Evolutionary conservation across 495 filamentous ascomycete genomes (phyloP).

Genomic region (Aspergillus olivimuriae): DNA sequence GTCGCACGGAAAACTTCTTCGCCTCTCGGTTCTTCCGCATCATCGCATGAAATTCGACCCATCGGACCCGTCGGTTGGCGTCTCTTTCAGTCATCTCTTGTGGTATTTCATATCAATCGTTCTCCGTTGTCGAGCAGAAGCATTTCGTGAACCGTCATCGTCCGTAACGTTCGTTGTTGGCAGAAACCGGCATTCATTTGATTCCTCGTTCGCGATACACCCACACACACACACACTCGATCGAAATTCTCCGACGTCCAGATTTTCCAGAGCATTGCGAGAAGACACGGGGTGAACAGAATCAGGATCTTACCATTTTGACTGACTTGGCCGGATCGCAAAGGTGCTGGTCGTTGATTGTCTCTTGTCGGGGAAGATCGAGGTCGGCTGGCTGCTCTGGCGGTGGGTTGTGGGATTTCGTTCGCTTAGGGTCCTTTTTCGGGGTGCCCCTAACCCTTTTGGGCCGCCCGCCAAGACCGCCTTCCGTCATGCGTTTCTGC

Average conservation of each 20-base stretch:
- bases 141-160: too few species aligned
- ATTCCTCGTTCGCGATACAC: background rate
- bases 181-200: too few species aligned
- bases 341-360: conserved; percentile 43
- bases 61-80: background rate
- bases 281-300: conserved; percentile 9
- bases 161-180: too few species aligned
- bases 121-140: too few species aligned
- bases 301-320: conserved; percentile 51
- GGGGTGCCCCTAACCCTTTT: conserved; percentile 28
- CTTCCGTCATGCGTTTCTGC: conserved; percentile 14
- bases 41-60: background rate
- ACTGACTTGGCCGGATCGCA: conserved; percentile 45
- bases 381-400: conserved; percentile 28
- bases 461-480: conserved; percentile 14
- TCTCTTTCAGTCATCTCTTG: too few species aligned
- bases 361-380: conserved; percentile 43
- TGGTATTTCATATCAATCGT: too few species aligned
- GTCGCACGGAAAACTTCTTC: too few species aligned
- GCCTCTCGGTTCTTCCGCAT: background rate
- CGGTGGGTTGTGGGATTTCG: conserved; percentile 42
- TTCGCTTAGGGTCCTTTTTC: conserved; percentile 46
- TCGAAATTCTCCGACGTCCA: conserved; percentile 18
- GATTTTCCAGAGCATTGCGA: conserved; percentile 15
- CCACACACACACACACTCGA: conserved; percentile 8